phyloP scores from a whole-genome alignment of 805 yeast genomes.

The Teunomyces lycoperdinae region DNA sequence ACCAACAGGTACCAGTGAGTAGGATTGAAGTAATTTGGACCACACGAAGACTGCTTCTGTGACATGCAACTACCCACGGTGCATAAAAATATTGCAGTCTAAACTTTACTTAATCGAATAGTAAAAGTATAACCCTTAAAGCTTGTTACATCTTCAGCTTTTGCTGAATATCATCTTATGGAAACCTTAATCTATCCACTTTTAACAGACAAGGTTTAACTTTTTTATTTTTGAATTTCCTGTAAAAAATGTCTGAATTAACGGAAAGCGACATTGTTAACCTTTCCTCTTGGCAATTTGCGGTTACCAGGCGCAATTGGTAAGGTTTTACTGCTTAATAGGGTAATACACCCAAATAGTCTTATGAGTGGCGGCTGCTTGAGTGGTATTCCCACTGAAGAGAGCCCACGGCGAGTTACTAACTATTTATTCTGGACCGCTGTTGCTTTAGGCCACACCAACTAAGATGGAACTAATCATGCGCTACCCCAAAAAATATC shows the following conservation, averaged over 20 bases:
- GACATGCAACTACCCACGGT: neutral
- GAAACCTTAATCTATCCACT: neutral
- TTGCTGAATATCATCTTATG: neutral
- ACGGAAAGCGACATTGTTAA: neutral
- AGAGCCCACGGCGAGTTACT: neutral
- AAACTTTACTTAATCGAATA: neutral
- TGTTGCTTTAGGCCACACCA: neutral
- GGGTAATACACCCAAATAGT: neutral
- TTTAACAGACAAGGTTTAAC: neutral
- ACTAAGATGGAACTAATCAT: neutral
- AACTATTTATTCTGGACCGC: neutral
- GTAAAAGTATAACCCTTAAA: too few relatives aligned
- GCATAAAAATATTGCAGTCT: neutral
- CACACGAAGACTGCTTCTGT: neutral
- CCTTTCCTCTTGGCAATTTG: neutral
- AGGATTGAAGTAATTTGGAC: too few relatives aligned
- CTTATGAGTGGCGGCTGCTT: neutral
- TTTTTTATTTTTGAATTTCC: neutral
- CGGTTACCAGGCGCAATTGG: neutral
- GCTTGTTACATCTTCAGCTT: neutral
- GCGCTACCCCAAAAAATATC: neutral
- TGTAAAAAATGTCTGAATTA: neutral
- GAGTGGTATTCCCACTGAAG: neutral
- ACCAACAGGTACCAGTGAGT: neutral
- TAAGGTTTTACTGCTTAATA: neutral